Conservation (phyloP, 768 basidiomycete species). For the Boletus rufocinnamomeus region DNA sequence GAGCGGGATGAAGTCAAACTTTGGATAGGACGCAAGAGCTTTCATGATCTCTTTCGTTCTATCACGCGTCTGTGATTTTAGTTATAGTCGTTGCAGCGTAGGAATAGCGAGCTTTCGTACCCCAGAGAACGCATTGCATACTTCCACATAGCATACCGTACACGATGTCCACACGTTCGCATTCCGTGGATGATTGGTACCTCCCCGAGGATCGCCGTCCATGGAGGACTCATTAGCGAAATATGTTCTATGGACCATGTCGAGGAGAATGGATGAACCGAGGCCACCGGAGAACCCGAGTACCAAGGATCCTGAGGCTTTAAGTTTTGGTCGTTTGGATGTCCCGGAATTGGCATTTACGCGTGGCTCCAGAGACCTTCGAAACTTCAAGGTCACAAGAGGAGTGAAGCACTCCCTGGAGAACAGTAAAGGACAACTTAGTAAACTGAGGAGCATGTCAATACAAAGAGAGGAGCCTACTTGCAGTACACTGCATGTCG, state of each 20-base stretch:
- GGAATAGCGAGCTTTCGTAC: constrained; percentile 42
- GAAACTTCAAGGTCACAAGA: constrained; percentile 63
- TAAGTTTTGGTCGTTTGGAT: constrained; percentile 58
- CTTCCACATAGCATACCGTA: constrained; percentile 69
- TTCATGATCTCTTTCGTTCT: constrained; percentile 52
- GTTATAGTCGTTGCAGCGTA: constrained; percentile 5
- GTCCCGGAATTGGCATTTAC: constrained; percentile 59
- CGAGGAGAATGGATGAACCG: constrained; percentile 70
- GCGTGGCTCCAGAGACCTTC: constrained; percentile 60
- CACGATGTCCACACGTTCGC: constrained; percentile 62
- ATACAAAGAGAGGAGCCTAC: constrained; percentile 40
- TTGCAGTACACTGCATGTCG: constrained; percentile 86
- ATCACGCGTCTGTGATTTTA: constrained; percentile 49
- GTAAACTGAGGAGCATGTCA: constrained; percentile 11
- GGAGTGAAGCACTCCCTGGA: constrained; percentile 67
- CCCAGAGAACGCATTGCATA: constrained; percentile 57
- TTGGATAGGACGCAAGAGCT: constrained; percentile 49
- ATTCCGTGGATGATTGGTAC: constrained; percentile 67
- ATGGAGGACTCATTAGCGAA: constrained; percentile 37
- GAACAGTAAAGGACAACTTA: neutral
- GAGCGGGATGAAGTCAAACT: constrained; percentile 60
- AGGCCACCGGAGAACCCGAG: constrained; percentile 80
- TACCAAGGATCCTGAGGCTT: constrained; percentile 67
- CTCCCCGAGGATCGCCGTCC: constrained; percentile 45
- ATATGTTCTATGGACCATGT: constrained; percentile 64